These are phyloP conservation scores for Pulveroboletus sp. DNA, from an alignment of 768 basidiomycete genomes.

Conservation along the genomic window DNA sequence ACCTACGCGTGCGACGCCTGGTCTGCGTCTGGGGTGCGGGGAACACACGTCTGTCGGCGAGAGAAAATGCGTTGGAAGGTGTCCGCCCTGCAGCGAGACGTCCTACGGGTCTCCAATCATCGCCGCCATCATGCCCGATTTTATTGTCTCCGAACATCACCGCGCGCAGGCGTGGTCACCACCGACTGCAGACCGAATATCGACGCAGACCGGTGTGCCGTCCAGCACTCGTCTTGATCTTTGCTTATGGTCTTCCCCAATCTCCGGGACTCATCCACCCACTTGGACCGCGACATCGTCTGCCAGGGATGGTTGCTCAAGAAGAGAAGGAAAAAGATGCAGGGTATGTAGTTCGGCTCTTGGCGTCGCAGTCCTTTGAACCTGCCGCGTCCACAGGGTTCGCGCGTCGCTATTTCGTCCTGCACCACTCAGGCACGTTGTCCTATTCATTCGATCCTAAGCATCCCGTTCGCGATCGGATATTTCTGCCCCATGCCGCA, in stretches of 20 bases:
- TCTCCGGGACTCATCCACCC: not conserved
- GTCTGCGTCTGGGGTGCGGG: not conserved
- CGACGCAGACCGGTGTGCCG: not conserved
- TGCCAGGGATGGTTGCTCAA: constrained; percentile 80
- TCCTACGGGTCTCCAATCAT: constrained; percentile 3
- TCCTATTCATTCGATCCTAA: constrained; percentile 72
- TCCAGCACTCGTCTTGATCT: not conserved
- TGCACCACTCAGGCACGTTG: constrained; percentile 64
- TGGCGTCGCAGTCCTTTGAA: not conserved
- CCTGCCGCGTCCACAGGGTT: constrained; percentile 48
- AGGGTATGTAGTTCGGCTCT: constrained; percentile 44
- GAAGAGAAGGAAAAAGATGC: constrained; percentile 85
- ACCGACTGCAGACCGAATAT: not conserved
- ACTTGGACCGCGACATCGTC: constrained; percentile 31
- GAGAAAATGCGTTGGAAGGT: constrained; percentile 1
- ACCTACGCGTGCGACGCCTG: not conserved
- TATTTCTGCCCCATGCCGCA: constrained; percentile 65
- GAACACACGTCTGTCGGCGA: not conserved
- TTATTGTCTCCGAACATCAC: constrained; percentile 11
- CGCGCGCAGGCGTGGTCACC: not conserved
- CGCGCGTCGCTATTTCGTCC: constrained; percentile 76
- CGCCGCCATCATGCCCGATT: not conserved
- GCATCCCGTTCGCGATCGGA: constrained; percentile 65
- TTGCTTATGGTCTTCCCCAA: constrained; percentile 10
- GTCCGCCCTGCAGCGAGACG: not conserved